Evolutionary conservation across 1,284 basidiomycete species (phyloP), one percentile per base, ranked within the genome.

Genomic region (Volvariella surrecta): DNA sequence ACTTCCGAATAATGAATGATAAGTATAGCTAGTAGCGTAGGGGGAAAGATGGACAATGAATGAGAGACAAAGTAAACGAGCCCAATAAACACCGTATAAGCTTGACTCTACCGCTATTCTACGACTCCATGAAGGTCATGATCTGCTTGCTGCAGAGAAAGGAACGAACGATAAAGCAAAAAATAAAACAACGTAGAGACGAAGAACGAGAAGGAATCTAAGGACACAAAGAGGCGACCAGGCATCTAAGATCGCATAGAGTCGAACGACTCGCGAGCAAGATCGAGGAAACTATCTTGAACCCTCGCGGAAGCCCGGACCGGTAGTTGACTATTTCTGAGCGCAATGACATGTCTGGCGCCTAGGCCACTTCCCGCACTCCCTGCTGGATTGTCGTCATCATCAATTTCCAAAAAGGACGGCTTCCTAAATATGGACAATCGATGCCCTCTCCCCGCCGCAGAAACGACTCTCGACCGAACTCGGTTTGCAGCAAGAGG

Each of bases 381-480:
- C n/a, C 11, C 9, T 22, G 63, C 62, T 22, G 56, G 53, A 28
- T 63, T 71, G 37, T 58, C 56, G 13, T 71, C 67, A 41, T 78
- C 78, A 48, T 74, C 74, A 45, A 85, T 81, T 32, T 83, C 78
- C 42, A 85, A 62, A 55, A 85, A 85, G 2, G 81, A 84, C 9
- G 82, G 77, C 53, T 82, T 82, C 53, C 68, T 70, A 63, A 79
- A 71, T 48, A 83, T 57, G 4, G 68, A 68, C 41, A 59, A 62
- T 32, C 64, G 64, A 44, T 62, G 63, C 32, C 62, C 54, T 13
- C 50, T 52, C 45, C 60, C 62, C 47, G 64, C 64, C 11, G 62
- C 46, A 4, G 61, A 61, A 2, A 51, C 46, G 48, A 59, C 53
- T 40, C 50, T 24, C 39, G 18, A 43, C 43, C 46, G 51, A 18